Evolutionary conservation across 345 rosid genomes (phyloP), one percentile per base, ranked within the genome.

Genomic region (Citrus reticulata): DNA sequence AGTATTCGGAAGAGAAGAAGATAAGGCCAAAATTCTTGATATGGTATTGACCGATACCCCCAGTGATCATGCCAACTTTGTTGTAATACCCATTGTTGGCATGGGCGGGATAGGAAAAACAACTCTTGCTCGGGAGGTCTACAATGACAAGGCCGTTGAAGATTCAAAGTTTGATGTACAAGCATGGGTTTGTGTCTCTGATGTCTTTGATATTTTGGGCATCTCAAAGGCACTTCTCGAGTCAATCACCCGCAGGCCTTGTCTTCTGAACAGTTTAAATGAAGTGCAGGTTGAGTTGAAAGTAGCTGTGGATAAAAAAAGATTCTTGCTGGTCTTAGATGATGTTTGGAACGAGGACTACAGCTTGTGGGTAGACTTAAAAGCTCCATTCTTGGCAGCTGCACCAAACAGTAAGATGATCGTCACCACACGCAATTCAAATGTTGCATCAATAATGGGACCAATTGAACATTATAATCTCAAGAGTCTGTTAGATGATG

Each of bases 301-400:
- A 14, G 27, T 35, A 6, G 46, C 27, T 0, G 20, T 73, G 25
- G 24, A 7, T 4, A 49, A 65, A 5, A 73, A n/a, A 35, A 73
- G 57, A 14, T 11, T 59, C 16, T 71, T 71, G 27, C 24, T 71
- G 2, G 42, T 71, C 42, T n/a, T 71, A 3, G 74, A 71, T 71
- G 74, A 71, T 71, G 74, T 71, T 54, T 71, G 62, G 74, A 71
- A 30, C 24, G 74, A 71, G 24, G 27, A 51, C 19, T 30, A 29
- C 16, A 51, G 8, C 40, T 51, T 19, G 62, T 71, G 42, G 74
- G 17, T 30, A 7, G n/a, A 4, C 6, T 39, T 71, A 7, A 29
- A 13, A 35, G 35, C 62, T 17, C 74, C 74, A 14, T 54, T 30
- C 25, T 0, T 71, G 40, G 17, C 19, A 22, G 66, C n/a, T 6